These are phyloP conservation scores for Sugiyamaella lignohabitans DNA, from an alignment of 805 yeast genomes.

Conservation along the genomic window DNA sequence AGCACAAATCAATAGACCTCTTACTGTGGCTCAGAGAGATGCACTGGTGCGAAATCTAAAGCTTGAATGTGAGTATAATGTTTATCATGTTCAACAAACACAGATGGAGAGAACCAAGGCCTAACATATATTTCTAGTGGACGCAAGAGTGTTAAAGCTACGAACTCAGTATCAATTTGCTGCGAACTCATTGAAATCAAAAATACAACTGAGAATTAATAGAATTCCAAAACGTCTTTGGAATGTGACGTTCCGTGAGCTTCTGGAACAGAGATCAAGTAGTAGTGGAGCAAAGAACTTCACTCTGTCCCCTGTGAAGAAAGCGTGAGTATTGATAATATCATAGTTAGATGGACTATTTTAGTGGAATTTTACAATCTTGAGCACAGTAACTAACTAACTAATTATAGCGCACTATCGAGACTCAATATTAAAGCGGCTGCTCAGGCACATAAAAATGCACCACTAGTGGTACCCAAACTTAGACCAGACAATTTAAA, in stretches of 20 bases:
- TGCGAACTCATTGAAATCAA: constrained; percentile 30
- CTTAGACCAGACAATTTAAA: background rate
- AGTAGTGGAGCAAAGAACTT: constrained; percentile 8
- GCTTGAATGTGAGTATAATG: too few relatives aligned
- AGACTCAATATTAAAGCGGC: background rate
- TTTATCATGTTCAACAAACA: too few relatives aligned
- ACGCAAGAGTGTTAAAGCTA: constrained; percentile 24
- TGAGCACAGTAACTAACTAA: too few relatives aligned
- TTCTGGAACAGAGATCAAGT: constrained; percentile 9
- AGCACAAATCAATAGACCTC: too few relatives aligned
- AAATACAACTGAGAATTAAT: constrained; percentile 40
- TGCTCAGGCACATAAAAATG: background rate
- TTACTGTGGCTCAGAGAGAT: too few relatives aligned
- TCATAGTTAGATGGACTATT: too few relatives aligned
- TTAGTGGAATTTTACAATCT: too few relatives aligned
- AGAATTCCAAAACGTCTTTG: constrained; percentile 44
- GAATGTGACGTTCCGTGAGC: constrained; percentile 37
- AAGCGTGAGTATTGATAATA: constrained; percentile 8
- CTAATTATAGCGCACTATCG: background rate
- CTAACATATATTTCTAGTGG: too few relatives aligned
- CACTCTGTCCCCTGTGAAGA: constrained; percentile 7
- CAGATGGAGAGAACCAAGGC: background rate
- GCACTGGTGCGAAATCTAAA: too few relatives aligned
- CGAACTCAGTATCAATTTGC: constrained; percentile 25
- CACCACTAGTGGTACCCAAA: background rate